Conservation (phyloP, 352 stramenopile genomes). For the Achlya hypogyna region DNA sequence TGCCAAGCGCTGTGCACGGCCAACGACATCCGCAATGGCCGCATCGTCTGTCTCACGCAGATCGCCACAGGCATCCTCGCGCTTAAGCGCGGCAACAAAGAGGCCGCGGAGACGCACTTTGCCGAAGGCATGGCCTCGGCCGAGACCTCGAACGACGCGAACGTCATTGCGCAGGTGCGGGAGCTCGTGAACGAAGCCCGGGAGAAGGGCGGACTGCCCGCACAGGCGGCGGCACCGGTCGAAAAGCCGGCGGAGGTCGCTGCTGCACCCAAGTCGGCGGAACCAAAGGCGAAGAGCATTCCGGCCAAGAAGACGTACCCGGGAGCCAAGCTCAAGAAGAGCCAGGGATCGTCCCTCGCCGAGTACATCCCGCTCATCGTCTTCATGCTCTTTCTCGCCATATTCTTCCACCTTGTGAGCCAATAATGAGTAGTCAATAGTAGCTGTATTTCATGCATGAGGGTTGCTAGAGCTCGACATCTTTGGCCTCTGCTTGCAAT, state of each 20-base stretch:
- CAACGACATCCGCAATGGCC: conserved; percentile 12
- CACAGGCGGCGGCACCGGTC: neutral
- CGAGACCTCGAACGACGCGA: conserved; percentile 9
- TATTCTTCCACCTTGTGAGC: conserved; percentile 21
- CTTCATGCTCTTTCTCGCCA: conserved; percentile 16
- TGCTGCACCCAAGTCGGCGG: neutral
- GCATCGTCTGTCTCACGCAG: conserved; percentile 14
- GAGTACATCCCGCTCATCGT: conserved; percentile 18
- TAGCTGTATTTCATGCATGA: no score
- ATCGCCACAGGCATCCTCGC: conserved; percentile 16
- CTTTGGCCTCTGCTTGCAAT: neutral
- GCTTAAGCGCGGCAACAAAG: conserved; percentile 17
- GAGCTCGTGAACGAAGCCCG: conserved; percentile 17
- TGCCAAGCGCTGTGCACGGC: neutral
- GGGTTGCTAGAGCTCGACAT: conserved; percentile 16
- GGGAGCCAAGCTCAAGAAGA: conserved; percentile 12
- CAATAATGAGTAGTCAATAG: neutral
- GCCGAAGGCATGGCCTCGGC: conserved; percentile 4
- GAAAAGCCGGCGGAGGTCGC: neutral
- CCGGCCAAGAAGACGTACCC: conserved; percentile 17
- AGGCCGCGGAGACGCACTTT: conserved; percentile 10
- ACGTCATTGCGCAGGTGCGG: conserved; percentile 15
- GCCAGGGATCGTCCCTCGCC: neutral
- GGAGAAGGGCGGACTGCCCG: neutral
- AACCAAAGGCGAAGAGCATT: neutral